A percentile compares a stretch with the other conserved stretches of the same genome.
Evolutionary conservation across 2,329 filamentous ascomycete genomes (phyloP).

Genomic region (Graphilbum fragrans): DNA sequence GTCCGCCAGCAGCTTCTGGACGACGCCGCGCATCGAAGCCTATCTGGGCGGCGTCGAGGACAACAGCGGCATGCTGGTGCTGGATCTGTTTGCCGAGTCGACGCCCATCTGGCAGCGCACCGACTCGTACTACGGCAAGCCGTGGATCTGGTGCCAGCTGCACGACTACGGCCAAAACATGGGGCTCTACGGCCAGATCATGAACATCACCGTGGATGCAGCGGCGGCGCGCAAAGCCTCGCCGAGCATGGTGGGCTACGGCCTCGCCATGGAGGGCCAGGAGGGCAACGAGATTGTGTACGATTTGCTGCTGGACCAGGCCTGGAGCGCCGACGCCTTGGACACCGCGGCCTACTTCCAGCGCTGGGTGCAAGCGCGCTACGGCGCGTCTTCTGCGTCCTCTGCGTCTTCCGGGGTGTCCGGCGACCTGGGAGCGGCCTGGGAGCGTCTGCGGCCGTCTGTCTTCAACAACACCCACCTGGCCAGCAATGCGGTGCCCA

Average conservation of each 20-base stretch:
- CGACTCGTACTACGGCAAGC: conserved; percentile 35
- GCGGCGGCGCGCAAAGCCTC: conserved; percentile 29
- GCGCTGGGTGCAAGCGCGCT: conserved; percentile 30
- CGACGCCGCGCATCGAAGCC: conserved; percentile 29
- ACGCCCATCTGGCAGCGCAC: conserved; percentile 37
- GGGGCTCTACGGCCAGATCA: conserved; percentile 36
- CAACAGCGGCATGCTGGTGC: conserved; percentile 32
- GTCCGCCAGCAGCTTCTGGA: conserved; percentile 29
- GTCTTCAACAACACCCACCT: conserved; percentile 37
- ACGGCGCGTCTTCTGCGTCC: conserved; percentile 14
- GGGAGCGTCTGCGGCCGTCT: conserved; percentile 29
- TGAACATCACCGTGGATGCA: conserved; percentile 32
- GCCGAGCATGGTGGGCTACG: conserved; percentile 31
- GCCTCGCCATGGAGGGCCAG: conserved; percentile 35
- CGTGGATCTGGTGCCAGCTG: conserved; percentile 41
- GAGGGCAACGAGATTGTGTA: conserved; percentile 42
- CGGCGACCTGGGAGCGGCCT: conserved; percentile 25
- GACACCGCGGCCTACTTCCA: conserved; percentile 31
- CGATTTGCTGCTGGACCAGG: conserved; percentile 36
- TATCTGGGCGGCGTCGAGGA: conserved; percentile 32
- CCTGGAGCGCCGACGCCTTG: conserved; percentile 30
- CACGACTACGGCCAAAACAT: conserved; percentile 37
- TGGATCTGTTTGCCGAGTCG: conserved; percentile 37
- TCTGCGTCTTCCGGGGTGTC: conserved; percentile 10
- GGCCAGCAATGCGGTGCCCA: conserved; percentile 25